Evolutionary conservation across 2,329 filamentous ascomycete species (phyloP), one percentile per base, ranked within the genome.

Genomic region (Cryphonectria radicalis): DNA sequence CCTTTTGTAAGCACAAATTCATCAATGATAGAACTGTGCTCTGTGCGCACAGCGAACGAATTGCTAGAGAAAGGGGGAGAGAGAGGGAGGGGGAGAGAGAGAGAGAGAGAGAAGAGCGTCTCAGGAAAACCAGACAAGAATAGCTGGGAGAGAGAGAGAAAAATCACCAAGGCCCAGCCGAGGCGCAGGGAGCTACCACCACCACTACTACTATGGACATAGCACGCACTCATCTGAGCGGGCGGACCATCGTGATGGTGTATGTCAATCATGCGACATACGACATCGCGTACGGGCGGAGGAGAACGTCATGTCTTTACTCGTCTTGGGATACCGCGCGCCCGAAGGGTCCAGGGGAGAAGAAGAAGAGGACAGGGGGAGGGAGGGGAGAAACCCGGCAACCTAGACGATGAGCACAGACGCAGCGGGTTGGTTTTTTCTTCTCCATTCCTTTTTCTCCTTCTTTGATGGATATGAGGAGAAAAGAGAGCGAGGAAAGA

Each of bases 321-420:
- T 62, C 59, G 32, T 62, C 59, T 62, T 62, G 59, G 59, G 59
- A 62, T 5, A 62, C 59, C 59, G 59, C 59, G 59, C 59, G 59
- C 59, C 59, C 22, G 19, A 17, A 17, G 35, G 59, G 14, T 32
- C 32, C 32, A 37, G 28, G 57, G 35, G 13, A 17, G 7, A 22
- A 35, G 57, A 60, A 11, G 32, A 32, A 32, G 22, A 22, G 19
- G 6, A 50, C 14, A 10, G 19, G 46, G 46, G 46, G 43, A 4
- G 17, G 43, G 22, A 4, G 19, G 46, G 43, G 4, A 17, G 28
- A 28, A 17, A 32, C 55, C 55, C 55, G 28, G 28, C 55, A 25
- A 32, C 25, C 55, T 59, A 17, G 55, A 28, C 25, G 13, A 59
- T 28, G 25, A 59, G 55, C 55, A 59, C 55, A 59, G 55, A 59